phyloP scores from a whole-genome alignment of 169 alveolate species.

The Plasmodium yoelii region DNA sequence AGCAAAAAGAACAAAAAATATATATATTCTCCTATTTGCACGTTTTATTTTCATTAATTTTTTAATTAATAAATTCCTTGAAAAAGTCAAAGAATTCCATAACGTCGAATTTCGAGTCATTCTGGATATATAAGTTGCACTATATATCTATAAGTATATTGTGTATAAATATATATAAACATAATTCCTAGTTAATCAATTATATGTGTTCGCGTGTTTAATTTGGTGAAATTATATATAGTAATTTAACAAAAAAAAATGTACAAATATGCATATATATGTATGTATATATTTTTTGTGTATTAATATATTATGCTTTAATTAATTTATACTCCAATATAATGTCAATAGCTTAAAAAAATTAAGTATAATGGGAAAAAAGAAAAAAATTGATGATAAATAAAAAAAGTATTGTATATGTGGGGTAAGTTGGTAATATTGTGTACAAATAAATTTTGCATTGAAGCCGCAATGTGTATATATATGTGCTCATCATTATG shows the following conservation, averaged over 20 bases:
- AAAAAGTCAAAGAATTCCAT: too few species aligned
- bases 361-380: constrained; percentile 5
- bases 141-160: too few species aligned
- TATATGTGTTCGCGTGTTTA: constrained; percentile 37
- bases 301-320: constrained; percentile 46
- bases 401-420: neutral
- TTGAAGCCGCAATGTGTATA: neutral
- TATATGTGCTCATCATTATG: constrained; percentile 1
- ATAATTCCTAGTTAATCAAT: constrained; percentile 44
- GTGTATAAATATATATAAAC: too few species aligned
- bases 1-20: too few species aligned
- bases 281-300: constrained; percentile 24
- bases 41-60: too few species aligned
- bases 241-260: constrained; percentile 63
- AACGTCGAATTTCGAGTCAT: too few species aligned
- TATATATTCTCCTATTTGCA: too few species aligned
- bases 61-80: too few species aligned
- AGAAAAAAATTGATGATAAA: constrained; percentile 8
- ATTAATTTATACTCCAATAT: constrained; percentile 76
- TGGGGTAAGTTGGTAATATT: neutral
- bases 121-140: too few species aligned
- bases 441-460: neutral
- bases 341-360: constrained; percentile 68
- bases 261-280: constrained; percentile 54
- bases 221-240: constrained; percentile 60